These are phyloP conservation scores for Pontederia crassipes DNA, from an alignment of 176 grass and related monocot genomes.

Conservation along the genomic window DNA sequence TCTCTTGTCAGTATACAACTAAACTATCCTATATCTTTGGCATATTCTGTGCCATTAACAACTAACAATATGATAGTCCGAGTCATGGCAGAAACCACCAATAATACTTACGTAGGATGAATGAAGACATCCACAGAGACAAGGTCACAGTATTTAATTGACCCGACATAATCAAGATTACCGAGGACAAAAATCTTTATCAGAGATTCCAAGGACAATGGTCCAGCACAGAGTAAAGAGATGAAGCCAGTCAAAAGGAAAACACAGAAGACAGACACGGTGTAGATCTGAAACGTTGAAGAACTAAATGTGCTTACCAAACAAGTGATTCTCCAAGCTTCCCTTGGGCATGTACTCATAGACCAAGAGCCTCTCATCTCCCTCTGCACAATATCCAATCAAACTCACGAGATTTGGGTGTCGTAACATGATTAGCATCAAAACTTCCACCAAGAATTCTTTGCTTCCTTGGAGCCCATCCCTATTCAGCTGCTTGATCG, in stretches of 20 bases:
- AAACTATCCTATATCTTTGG: too few species aligned
- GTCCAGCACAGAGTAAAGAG: not conserved
- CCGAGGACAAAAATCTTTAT: too few species aligned
- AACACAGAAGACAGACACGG: not conserved
- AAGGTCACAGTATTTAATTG: too few species aligned
- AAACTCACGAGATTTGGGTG: constrained; percentile 77
- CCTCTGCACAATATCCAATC: constrained; percentile 76
- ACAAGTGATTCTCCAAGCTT: constrained; percentile 76
- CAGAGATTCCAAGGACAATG: not conserved
- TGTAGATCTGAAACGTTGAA: not conserved
- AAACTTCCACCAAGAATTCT: constrained; percentile 85
- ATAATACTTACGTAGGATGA: too few species aligned
- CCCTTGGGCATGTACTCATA: constrained; percentile 94
- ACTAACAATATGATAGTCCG: too few species aligned
- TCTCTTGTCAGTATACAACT: too few species aligned
- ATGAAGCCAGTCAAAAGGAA: not conserved
- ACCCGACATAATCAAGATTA: too few species aligned
- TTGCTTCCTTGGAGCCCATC: constrained; percentile 68
- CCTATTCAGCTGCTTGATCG: constrained; percentile 71
- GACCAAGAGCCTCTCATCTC: constrained; percentile 76
- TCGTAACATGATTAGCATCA: constrained; percentile 71
- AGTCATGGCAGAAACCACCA: too few species aligned
- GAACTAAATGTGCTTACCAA: constrained; percentile 35
- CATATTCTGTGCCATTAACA: too few species aligned
- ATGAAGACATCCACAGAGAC: too few species aligned